Base-by-base conservation (phyloP, 106 monocot genomes). In the Cymbidium sinense region DNA sequence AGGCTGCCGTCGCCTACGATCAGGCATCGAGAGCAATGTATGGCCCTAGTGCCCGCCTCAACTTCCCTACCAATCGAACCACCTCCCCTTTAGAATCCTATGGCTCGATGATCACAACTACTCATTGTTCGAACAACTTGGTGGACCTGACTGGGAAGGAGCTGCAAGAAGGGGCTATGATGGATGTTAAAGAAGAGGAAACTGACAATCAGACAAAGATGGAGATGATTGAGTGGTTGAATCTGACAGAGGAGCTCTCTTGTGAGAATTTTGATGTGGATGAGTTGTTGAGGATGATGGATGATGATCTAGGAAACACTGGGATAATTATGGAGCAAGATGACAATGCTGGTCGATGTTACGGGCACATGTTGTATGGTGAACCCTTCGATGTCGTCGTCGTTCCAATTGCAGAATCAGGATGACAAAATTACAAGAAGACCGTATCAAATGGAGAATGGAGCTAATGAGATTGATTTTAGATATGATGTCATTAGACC, bases 1-100 rank as follows among this genome's bases (percentile, higher is more conserved):
- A 84, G 55, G 96, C 96, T 35, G 96, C 96, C 9, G 51, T 25
- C 18, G 89, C 96, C 7, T 96, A 96, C 30, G 96, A 96, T 75
- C 83, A 85, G 20, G 96, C 96, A 51, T 93, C 96, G 1, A 84
- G 64, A 65, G 87, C 86, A 0, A 93, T 96, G 86, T 93, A 93
- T 75, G 93, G 96, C 1, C 35, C 84, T 0, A 13, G 69, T 19
- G 96, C 96, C 1, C 89, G 89, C 7, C 84, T 93, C 31, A 96
- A 96, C 71, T 81, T 93, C 18, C 72, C 87, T 2, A 61, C 70
- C 9, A 21, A 43, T 55, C 37, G 51, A 17, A 8, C 17, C 34
- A 1, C 50, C 31, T 54, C 39, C 33, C 21, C 55, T 28, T 43
- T 73, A 2, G 77, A 76, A 3, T 88, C 86, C 0, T 77, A 61